Evolutionary conservation across 2,329 filamentous ascomycete species (phyloP).

Genomic region (Pestalotiopsis sp.): DNA sequence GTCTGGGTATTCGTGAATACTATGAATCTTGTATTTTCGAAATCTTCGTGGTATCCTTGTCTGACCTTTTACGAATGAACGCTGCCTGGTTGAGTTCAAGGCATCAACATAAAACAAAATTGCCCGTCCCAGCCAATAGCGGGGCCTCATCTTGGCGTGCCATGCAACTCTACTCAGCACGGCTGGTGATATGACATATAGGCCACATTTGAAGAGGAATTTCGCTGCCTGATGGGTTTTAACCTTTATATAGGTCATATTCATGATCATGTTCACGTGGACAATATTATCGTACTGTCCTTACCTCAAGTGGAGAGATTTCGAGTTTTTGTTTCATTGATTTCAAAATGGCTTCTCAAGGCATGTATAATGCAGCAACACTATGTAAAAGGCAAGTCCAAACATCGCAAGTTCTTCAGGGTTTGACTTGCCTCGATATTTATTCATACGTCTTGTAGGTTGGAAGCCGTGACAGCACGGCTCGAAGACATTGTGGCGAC

Average conservation of each 20-base stretch:
- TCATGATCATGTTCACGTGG: neutral
- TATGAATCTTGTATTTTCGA: neutral
- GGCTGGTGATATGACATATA: neutral
- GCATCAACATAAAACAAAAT: neutral
- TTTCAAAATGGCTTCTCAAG: neutral
- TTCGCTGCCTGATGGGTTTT: no score
- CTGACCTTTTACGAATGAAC: neutral
- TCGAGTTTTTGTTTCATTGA: no score
- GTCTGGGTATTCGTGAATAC: neutral
- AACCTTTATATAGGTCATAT: no score
- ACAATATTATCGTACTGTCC: neutral
- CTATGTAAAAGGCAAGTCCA: neutral
- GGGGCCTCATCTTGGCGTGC: neutral
- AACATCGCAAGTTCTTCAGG: no score
- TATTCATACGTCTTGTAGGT: neutral
- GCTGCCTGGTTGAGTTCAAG: neutral
- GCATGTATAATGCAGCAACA: neutral
- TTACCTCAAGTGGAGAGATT: neutral
- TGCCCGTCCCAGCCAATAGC: neutral
- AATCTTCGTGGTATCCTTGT: neutral
- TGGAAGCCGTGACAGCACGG: slow-evolving; percentile 5
- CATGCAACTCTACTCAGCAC: neutral
- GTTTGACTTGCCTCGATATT: neutral
- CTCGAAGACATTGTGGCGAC: neutral
- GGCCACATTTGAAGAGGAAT: no score